phyloP scores from a whole-genome alignment of 176 grass and related monocot genomes.

The Thinopyrum elongatum region DNA sequence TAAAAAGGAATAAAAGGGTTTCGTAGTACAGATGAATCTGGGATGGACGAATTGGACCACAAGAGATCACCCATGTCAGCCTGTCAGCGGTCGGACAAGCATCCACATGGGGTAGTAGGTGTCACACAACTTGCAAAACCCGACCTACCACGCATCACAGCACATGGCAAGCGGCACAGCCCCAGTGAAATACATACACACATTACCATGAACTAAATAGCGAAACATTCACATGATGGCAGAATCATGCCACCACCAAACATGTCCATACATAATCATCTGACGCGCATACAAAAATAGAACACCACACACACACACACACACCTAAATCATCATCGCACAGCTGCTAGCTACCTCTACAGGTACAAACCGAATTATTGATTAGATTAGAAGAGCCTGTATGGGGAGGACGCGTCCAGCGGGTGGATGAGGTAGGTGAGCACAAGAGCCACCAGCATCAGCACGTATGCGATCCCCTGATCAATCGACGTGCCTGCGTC shows the following conservation, averaged over 20 bases:
- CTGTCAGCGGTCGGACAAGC: background rate
- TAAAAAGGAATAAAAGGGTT: background rate
- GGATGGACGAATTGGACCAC: background rate
- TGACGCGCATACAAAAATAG: slow-evolving; percentile 4
- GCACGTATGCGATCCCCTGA: slow-evolving; percentile 69
- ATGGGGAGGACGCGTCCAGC: slow-evolving; percentile 60
- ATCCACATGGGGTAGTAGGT: slow-evolving; percentile 1
- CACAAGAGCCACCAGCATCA: slow-evolving; percentile 80
- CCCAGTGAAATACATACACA: background rate
- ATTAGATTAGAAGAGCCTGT: slow-evolving; percentile 54
- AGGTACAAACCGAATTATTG: background rate
- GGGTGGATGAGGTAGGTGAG: slow-evolving; percentile 88
- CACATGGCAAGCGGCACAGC: slow-evolving; percentile 7
- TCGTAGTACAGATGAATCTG: background rate
- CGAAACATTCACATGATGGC: background rate
- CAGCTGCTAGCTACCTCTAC: background rate
- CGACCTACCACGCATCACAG: background rate
- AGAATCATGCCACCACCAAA: slow-evolving; percentile 20
- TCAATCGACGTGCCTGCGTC: slow-evolving; percentile 69
- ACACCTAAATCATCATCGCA: slow-evolving; percentile 7
- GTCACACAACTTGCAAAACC: slow-evolving; percentile 1
- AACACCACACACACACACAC: background rate
- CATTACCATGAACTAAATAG: background rate
- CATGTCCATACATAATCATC: slow-evolving; percentile 7
- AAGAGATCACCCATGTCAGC: background rate